phyloP scores from a whole-genome alignment of 2,329 filamentous ascomycete species.

The Epichloe baconii region DNA sequence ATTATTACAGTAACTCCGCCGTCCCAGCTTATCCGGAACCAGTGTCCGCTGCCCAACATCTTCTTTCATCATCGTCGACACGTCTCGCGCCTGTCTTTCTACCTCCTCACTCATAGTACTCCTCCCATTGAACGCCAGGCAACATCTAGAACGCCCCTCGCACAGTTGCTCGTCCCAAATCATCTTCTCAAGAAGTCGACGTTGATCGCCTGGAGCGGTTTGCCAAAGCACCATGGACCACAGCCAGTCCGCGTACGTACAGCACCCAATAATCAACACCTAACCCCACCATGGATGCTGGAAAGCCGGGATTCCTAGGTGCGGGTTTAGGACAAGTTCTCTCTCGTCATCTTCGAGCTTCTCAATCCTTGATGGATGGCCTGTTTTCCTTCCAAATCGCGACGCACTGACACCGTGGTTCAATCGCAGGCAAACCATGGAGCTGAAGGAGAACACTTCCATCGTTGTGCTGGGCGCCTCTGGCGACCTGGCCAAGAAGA shows the following conservation, averaged over 20 bases:
- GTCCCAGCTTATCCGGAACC: constrained; percentile 8
- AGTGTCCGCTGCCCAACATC: constrained; percentile 3
- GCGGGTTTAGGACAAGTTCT: constrained; percentile 1
- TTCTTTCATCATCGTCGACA: constrained; percentile 3
- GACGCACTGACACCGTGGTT: constrained; percentile 5
- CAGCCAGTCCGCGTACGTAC: constrained; percentile 7
- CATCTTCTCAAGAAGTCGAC: background rate
- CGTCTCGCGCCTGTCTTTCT: background rate
- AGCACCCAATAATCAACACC: background rate
- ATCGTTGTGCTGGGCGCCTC: constrained; percentile 95
- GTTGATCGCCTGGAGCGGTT: constrained; percentile 5
- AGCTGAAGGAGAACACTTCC: constrained; percentile 97
- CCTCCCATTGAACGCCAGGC: background rate
- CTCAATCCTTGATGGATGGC: background rate
- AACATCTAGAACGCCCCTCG: background rate
- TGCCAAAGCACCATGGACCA: constrained; percentile 9
- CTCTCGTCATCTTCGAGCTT: constrained; percentile 1
- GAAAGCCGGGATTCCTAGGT: constrained; percentile 5
- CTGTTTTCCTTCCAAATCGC: background rate
- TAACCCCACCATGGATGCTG: constrained; percentile 5
- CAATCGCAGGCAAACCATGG: constrained; percentile 51
- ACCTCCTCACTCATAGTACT: background rate
- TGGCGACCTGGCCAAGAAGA: constrained; percentile 98
- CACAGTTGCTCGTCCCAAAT: background rate
- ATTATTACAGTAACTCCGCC: constrained; percentile 7